A percentile compares a stretch with the other conserved stretches of the same genome.
These are phyloP conservation scores for Umbelopsis sp. DNA, from an alignment of 192 early-diverging fungal genomes.

Conservation along the genomic window DNA sequence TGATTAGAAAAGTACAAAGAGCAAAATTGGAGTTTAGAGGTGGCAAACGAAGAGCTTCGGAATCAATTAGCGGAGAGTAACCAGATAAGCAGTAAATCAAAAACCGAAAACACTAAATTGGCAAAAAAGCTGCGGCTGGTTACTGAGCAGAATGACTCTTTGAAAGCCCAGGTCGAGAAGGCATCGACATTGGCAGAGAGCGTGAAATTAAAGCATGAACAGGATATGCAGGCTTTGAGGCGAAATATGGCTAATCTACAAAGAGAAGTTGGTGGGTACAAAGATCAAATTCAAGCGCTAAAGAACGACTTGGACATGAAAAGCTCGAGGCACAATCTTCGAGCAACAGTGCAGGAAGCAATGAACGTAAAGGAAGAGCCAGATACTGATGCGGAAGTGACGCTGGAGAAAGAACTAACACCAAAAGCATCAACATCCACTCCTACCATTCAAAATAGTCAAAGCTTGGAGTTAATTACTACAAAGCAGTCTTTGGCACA, in stretches of 20 bases:
- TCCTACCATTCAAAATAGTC: background rate
- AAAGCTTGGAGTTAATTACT: slow-evolving; percentile 38
- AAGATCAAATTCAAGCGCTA: slow-evolving; percentile 62
- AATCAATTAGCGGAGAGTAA: slow-evolving; percentile 44
- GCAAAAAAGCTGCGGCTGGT: slow-evolving; percentile 50
- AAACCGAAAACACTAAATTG: slow-evolving; percentile 56
- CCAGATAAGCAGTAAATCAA: slow-evolving; percentile 41
- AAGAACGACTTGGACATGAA: slow-evolving; percentile 50
- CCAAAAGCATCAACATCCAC: slow-evolving; percentile 17
- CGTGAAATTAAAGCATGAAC: slow-evolving; percentile 61
- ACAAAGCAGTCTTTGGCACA: slow-evolving; percentile 37
- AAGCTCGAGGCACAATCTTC: slow-evolving; percentile 33
- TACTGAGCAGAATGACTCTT: slow-evolving; percentile 61
- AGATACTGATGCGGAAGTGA: background rate
- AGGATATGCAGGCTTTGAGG: slow-evolving; percentile 58
- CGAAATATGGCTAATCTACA: slow-evolving; percentile 56
- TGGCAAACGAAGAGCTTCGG: slow-evolving; percentile 51
- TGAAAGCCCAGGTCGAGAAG: slow-evolving; percentile 63
- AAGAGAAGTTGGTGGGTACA: slow-evolving; percentile 58
- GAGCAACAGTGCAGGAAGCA: background rate
- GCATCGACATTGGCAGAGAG: slow-evolving; percentile 40
- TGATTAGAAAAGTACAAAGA: slow-evolving; percentile 55
- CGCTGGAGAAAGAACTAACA: background rate
- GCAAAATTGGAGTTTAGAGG: slow-evolving; percentile 56
- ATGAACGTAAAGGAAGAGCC: background rate